Conservation (phyloP, 1,139 yeast genomes). For the Kazachstania sp. region DNA sequence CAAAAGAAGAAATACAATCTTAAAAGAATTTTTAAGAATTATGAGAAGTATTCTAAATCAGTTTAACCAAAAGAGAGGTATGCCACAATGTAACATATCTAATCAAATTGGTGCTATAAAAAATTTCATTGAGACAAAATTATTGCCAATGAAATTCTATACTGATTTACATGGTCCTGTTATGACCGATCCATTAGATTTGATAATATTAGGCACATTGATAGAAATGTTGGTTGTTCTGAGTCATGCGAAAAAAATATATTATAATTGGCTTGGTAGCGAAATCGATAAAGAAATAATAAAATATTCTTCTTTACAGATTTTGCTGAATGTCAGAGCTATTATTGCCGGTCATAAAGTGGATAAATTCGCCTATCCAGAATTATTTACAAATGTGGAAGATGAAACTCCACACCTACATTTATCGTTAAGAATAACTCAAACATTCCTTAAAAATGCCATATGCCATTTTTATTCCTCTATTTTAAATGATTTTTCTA, state of each 20-base stretch:
- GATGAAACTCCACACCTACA: background rate
- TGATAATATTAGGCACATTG: background rate
- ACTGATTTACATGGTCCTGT: background rate
- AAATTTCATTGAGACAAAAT: background rate
- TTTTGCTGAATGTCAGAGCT: background rate
- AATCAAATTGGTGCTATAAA: background rate
- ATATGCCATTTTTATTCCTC: background rate
- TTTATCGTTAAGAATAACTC: background rate
- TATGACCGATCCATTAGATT: background rate
- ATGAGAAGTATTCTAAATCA: background rate
- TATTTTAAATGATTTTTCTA: background rate
- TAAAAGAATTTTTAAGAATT: background rate
- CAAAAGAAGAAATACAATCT: background rate
- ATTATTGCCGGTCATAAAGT: background rate
- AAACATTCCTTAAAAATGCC: background rate
- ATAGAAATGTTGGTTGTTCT: background rate
- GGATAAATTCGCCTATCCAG: background rate
- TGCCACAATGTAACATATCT: background rate
- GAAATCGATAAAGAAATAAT: background rate
- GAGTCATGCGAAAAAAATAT: background rate
- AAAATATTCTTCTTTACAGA: background rate
- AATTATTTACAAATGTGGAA: background rate
- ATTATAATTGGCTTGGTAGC: background rate
- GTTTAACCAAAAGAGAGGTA: background rate
- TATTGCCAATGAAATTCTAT: slow-evolving; percentile 1